Conservation (phyloP, 768 basidiomycete genomes). For the Artomyces pyxidatus region DNA sequence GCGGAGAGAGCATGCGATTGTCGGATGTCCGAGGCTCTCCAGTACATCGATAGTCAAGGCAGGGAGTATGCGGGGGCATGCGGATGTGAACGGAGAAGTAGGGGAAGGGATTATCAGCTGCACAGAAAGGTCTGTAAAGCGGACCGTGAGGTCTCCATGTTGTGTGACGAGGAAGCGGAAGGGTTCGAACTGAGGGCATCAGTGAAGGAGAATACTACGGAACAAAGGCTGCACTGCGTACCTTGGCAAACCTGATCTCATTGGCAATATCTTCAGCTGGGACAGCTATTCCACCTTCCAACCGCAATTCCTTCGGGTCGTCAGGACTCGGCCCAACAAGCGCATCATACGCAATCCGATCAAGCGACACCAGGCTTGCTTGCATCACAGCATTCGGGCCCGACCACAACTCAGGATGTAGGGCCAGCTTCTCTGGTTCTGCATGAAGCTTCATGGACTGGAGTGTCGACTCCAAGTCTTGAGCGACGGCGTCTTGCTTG, state of each 20-base stretch:
- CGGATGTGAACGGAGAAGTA: constrained; percentile 42
- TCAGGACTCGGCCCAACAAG: constrained; percentile 23
- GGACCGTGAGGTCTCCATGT: constrained; percentile 55
- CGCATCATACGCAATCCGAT: constrained; percentile 38
- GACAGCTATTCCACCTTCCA: constrained; percentile 44
- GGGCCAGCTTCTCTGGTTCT: constrained; percentile 28
- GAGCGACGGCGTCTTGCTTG: constrained; percentile 18
- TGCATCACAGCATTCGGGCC: constrained; percentile 32
- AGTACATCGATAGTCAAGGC: constrained; percentile 48
- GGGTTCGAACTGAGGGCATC: constrained; percentile 40
- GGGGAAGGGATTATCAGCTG: constrained; percentile 46
- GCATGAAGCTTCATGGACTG: constrained; percentile 29
- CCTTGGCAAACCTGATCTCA: constrained; percentile 48
- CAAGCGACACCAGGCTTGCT: constrained; percentile 38
- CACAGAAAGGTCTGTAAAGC: constrained; percentile 69
- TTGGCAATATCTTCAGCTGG: constrained; percentile 48
- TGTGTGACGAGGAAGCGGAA: constrained; percentile 57
- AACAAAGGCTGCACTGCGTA: constrained; percentile 20
- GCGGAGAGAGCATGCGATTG: constrained; percentile 18
- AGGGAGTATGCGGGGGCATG: constrained; percentile 60
- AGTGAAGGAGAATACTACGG: not conserved
- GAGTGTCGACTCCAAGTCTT: constrained; percentile 36
- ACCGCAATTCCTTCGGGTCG: constrained; percentile 13
- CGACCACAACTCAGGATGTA: constrained; percentile 31
- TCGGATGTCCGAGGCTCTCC: constrained; percentile 18